phyloP scores from a whole-genome alignment of 2,329 filamentous ascomycete genomes.

The Pseudocercospora fuligena region DNA sequence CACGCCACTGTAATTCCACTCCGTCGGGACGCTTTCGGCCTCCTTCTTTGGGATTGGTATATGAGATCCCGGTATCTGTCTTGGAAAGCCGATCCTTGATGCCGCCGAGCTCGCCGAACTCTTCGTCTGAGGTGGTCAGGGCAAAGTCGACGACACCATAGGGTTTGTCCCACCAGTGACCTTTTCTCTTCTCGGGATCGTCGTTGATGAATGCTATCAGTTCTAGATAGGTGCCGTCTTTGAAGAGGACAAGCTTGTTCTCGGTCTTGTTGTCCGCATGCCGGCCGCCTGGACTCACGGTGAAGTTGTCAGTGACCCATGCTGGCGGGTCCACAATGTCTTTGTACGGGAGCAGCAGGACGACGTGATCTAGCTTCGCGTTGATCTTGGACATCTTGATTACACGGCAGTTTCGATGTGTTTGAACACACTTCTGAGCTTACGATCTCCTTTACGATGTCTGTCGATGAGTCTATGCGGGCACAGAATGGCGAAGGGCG shows the following conservation, averaged over 20 bases:
- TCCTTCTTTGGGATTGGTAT: conserved; percentile 57
- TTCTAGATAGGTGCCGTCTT: conserved; percentile 70
- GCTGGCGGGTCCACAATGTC: conserved; percentile 54
- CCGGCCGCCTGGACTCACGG: conserved; percentile 63
- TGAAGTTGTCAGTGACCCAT: conserved; percentile 61
- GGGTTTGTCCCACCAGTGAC: conserved; percentile 62
- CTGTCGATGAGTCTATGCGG: conserved; percentile 14
- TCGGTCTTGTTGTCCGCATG: conserved; percentile 65
- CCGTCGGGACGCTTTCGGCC: conserved; percentile 63
- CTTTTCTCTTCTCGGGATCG: conserved; percentile 45
- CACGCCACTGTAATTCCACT: conserved; percentile 62
- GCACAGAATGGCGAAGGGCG: conserved; percentile 5
- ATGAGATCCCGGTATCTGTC: conserved; percentile 45
- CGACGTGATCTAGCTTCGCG: conserved; percentile 64
- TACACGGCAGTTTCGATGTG: background rate
- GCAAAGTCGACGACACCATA: conserved; percentile 67
- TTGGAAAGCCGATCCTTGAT: conserved; percentile 30
- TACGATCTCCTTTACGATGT: background rate
- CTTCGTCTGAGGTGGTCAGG: conserved; percentile 48
- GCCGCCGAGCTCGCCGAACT: conserved; percentile 28
- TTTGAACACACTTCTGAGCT: background rate
- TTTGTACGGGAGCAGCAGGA: conserved; percentile 63
- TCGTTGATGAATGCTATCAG: conserved; percentile 65
- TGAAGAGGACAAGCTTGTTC: conserved; percentile 67
- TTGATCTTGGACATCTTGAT: conserved; percentile 16